Evolutionary conservation across 73 alveolate genomes (phyloP).

Genomic region (Vitrella brassicaformis): DNA sequence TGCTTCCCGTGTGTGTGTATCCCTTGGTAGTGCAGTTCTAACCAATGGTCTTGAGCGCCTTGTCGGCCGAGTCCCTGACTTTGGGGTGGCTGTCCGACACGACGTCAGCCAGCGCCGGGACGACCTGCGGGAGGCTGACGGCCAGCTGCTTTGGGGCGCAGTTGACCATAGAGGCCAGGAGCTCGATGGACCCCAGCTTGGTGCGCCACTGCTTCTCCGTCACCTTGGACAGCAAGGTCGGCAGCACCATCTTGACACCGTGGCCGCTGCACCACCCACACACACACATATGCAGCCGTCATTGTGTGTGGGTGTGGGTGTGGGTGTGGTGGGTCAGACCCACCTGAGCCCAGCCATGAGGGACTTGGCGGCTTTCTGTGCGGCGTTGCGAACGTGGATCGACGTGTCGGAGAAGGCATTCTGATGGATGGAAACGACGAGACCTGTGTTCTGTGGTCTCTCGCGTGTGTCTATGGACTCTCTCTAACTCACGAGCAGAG

Average conservation of each 20-base stretch:
- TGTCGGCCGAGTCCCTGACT: not conserved
- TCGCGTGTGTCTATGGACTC: not conserved
- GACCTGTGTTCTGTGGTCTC: not conserved
- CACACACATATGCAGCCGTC: too few species aligned
- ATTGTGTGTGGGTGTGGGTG: too few species aligned
- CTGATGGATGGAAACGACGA: not conserved
- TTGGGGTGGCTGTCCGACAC: slow-evolving; percentile 26
- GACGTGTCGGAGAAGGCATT: slow-evolving; percentile 50
- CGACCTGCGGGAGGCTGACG: slow-evolving; percentile 54
- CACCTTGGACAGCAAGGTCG: not conserved
- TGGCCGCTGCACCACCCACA: too few species aligned
- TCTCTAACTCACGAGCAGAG: slow-evolving; percentile 3
- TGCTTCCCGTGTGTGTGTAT: too few species aligned
- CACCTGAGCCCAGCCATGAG: slow-evolving; percentile 19
- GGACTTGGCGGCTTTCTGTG: slow-evolving; percentile 29
- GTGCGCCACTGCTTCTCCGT: slow-evolving; percentile 50
- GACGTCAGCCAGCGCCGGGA: slow-evolving; percentile 28
- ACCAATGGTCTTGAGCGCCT: not conserved
- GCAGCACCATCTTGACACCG: not conserved
- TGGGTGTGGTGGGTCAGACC: not conserved
- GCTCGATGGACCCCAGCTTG: slow-evolving; percentile 60
- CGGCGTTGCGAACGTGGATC: slow-evolving; percentile 48
- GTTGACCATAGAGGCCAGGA: slow-evolving; percentile 60
- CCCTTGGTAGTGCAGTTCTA: too few species aligned
- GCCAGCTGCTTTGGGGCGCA: slow-evolving; percentile 61